These are phyloP conservation scores for Stemphylium beticola DNA, from an alignment of 2,329 filamentous ascomycete species.

Conservation along the genomic window DNA sequence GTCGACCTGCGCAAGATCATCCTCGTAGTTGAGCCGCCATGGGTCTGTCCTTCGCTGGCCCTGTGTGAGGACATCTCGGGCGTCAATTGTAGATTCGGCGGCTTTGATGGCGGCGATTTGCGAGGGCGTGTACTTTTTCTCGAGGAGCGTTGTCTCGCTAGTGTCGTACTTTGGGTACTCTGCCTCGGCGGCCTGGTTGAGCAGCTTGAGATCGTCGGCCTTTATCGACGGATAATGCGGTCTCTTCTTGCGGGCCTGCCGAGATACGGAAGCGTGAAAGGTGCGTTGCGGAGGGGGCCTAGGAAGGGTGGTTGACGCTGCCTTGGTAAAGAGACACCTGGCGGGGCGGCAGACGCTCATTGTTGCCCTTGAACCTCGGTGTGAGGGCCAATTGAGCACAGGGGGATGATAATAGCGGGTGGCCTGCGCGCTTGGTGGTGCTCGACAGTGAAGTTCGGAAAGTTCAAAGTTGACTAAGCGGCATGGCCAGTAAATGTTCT, in stretches of 20 bases:
- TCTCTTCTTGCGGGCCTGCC: conserved; percentile 45
- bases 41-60: conserved; percentile 74
- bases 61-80: conserved; percentile 75
- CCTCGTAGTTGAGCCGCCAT: conserved; percentile 70
- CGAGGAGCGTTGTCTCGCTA: conserved; percentile 55
- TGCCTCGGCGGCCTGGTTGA: conserved; percentile 38
- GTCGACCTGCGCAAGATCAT: conserved; percentile 79
- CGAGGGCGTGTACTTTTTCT: conserved; percentile 74
- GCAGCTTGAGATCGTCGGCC: conserved; percentile 48
- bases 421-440: conserved; percentile 18
- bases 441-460: conserved; percentile 30
- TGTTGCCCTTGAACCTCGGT: conserved; percentile 24
- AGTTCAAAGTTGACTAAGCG: conserved; percentile 31
- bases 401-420: conserved; percentile 7
- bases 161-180: conserved; percentile 69
- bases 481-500: conserved; percentile 12
- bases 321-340: conserved; percentile 50
- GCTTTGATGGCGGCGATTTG: conserved; percentile 83
- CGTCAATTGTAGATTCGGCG: conserved; percentile 77
- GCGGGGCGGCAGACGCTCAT: conserved; percentile 54
- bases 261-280: conserved; percentile 49
- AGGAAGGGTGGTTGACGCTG: conserved; percentile 30
- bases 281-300: conserved; percentile 48
- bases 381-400: conserved; percentile 31
- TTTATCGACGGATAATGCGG: conserved; percentile 54